Conservation (phyloP, 495 filamentous ascomycete species). For the Bombardia bombarda region DNA sequence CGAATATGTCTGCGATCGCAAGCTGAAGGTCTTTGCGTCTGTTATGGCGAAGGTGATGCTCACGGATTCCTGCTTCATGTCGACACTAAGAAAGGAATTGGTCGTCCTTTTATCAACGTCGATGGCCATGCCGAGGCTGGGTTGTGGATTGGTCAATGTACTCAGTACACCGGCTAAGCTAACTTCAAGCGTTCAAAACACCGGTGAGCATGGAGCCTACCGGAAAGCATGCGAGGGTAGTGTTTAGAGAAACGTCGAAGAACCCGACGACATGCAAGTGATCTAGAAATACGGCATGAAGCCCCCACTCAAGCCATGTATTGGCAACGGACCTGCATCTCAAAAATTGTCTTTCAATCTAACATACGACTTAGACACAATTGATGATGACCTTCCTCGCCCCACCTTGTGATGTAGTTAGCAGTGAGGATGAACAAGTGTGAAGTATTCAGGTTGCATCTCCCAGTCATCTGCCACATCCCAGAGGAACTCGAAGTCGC, state of each 20-base stretch:
- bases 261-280: slow-evolving; percentile 8
- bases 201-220: slow-evolving; percentile 12
- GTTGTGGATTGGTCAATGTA: neutral
- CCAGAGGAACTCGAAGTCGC: no score
- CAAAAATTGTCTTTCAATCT: neutral
- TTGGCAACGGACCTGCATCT: slow-evolving; percentile 7
- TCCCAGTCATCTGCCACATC: no score
- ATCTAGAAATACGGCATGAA: slow-evolving; percentile 4
- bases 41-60: no score
- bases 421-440: no score
- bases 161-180: slow-evolving; percentile 2
- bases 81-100: no score
- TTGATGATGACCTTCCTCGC: neutral
- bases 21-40: no score
- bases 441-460: no score
- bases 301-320: neutral
- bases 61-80: no score
- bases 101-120: neutral
- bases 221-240: slow-evolving; percentile 14
- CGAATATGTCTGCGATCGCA: no score
- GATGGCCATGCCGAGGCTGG: no score
- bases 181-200: slow-evolving; percentile 5
- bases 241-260: neutral
- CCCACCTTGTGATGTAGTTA: neutral
- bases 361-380: no score